phyloP scores from a whole-genome alignment of 1,284 basidiomycete genomes.

The Moesziomyces parantarcticus region DNA sequence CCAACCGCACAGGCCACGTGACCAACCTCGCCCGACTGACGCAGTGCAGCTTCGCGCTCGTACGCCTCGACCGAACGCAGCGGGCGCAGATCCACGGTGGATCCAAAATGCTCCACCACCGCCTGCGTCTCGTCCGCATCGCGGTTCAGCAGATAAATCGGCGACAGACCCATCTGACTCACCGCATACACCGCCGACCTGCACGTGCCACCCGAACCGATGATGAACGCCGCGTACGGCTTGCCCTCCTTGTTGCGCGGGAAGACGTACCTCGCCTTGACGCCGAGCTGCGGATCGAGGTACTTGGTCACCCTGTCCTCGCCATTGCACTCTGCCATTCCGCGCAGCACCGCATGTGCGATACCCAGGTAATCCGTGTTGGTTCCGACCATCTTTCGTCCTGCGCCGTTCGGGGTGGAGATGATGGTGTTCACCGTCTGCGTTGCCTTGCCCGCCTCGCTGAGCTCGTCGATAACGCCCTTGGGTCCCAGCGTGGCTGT shows the following conservation, averaged over 20 bases:
- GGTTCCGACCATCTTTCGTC: conserved; percentile 49
- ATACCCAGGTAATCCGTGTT: conserved; percentile 57
- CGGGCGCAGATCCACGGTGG: conserved; percentile 39
- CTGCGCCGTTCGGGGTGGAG: conserved; percentile 20
- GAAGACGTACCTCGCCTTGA: conserved; percentile 23
- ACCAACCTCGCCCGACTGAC: conserved; percentile 42
- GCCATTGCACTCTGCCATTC: conserved; percentile 27
- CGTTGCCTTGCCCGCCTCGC: conserved; percentile 38
- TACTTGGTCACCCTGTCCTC: conserved; percentile 31
- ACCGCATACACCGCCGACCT: conserved; percentile 53
- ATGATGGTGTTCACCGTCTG: conserved; percentile 57
- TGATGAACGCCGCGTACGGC: conserved; percentile 50
- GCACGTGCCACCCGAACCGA: conserved; percentile 55
- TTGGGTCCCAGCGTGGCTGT: conserved; percentile 30
- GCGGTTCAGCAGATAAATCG: conserved; percentile 52
- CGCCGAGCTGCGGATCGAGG: conserved; percentile 23
- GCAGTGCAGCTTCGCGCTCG: conserved; percentile 22
- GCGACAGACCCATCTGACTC: conserved; percentile 37
- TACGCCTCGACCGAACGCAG: conserved; percentile 38
- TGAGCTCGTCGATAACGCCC: conserved; percentile 50
- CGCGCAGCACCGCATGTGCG: conserved; percentile 42
- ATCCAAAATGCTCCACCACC: conserved; percentile 44
- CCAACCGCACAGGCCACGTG: conserved; percentile 53
- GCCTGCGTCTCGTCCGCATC: conserved; percentile 47
- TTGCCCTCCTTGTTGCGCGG: conserved; percentile 26